phyloP scores from a whole-genome alignment of 2,329 filamentous ascomycete species.

The Zymoseptoria passerinii region DNA sequence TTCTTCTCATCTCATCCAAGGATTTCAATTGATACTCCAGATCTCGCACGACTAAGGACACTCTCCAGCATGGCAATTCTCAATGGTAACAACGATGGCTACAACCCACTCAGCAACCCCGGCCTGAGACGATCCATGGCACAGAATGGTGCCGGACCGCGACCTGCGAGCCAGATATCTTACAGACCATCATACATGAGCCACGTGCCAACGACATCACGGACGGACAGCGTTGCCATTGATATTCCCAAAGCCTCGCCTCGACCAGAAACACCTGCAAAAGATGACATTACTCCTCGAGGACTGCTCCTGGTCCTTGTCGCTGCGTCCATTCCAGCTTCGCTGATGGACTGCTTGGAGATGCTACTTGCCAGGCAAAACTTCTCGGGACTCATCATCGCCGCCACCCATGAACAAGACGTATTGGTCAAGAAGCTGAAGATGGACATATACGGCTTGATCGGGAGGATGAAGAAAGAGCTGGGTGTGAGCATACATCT shows the following conservation, averaged over 20 bases:
- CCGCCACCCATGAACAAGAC: slow-evolving; percentile 12
- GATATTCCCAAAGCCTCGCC: neutral
- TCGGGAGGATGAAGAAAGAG: slow-evolving; percentile 19
- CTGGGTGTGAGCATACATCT: slow-evolving; percentile 16
- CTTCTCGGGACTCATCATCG: slow-evolving; percentile 11
- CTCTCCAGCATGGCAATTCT: neutral
- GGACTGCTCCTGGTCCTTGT: slow-evolving; percentile 12
- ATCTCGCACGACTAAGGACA: neutral
- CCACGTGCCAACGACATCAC: neutral
- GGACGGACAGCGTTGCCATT: neutral
- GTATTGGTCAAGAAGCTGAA: slow-evolving; percentile 18
- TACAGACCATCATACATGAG: neutral
- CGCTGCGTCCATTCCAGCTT: slow-evolving; percentile 5
- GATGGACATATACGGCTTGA: slow-evolving; percentile 18
- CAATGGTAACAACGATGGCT: neutral
- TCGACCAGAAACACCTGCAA: neutral
- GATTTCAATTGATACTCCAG: neutral
- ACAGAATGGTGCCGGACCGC: neutral
- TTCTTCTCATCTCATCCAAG: neutral
- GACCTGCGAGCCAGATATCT: neutral
- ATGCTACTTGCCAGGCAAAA: slow-evolving; percentile 13
- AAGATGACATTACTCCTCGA: neutral
- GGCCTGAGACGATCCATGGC: neutral
- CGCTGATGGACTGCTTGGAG: slow-evolving; percentile 12
- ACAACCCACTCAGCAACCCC: neutral